Base-by-base conservation (phyloP, 164 flowering plant species). In the Euptelea pleiosperma region DNA sequence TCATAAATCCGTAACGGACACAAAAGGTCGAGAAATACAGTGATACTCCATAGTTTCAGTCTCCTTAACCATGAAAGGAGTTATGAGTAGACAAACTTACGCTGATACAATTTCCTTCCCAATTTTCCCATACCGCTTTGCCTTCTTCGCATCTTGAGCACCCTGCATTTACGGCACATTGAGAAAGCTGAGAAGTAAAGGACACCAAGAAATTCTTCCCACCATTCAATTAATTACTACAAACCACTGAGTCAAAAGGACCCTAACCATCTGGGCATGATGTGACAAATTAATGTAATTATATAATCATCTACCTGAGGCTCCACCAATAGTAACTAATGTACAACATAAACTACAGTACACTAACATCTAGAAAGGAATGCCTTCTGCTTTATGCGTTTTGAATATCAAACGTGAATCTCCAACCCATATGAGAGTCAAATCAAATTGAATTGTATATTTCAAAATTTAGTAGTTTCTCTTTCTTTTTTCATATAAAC, bases 51-150 rank as follows among this genome's bases (percentile, higher is more conserved):
- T 9, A 9, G 24, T 59, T 24, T 35, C 33, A 14, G 16, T 0
- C 16, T 35, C 24, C 16, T 6, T 18, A 1, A 2, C 18, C 56
- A 11, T 28, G 12, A 29, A 25, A 19, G 6, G 10, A 21, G 18
- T 33, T 22, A 33, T 34, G 15, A 12, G 40, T 6, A 25, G 8
- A 29, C 36, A 47, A 68, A 80, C 99, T 83, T 77, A 93, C 99
- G 91, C 97, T 60, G 97, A 90, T 36, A 90, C 80, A 47, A 93
- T 85, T 74, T 93, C 89, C 77, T 93, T 93, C 48, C 97, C 97
- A 52, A 93, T 77, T 73, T 77, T 86, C 22, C 81, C 70, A 63
- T 76, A 86, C 2, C 85, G 65, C 64, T 93, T 93, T 50, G 80
- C 79, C 71, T 88, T 90, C 82, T 88, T 93, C 31, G 82, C 82